Base-by-base conservation (phyloP, 2,329 filamentous ascomycete species). In the Apiospora pterosperma region DNA sequence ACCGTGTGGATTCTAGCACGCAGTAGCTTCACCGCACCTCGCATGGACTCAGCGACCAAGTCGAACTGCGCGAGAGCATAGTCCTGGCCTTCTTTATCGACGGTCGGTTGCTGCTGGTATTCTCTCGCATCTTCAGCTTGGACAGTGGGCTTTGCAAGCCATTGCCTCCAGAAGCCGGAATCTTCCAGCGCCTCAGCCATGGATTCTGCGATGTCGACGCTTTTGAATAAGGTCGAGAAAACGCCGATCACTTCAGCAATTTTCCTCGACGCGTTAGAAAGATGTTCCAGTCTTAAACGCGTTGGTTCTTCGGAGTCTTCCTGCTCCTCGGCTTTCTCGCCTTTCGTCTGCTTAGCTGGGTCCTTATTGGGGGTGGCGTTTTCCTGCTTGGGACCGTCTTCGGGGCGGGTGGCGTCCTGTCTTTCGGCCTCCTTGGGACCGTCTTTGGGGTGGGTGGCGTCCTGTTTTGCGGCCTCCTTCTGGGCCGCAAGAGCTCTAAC, bases 211-310 rank as follows among this genome's bases (percentile, higher is more conserved):
- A 67, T 14, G 25, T 64, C 64, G 31, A 64, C 60, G n/a, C 64
- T 65, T 44, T 67, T 67, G 42, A 64, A 67, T 0, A 67, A 44
- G 6, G 61, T 66, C 8, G 62, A 55, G 14, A 67, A 65, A 23
- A 64, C 21, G 14, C 62, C 59, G 12, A 67, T 65, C 6, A 63
- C 63, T 23, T 19, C 39, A 1, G 66, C 62, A 21, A 67, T 64
- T 2, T 63, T 41, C 25, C 55, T 59, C 11, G 62, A 65, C 0
- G 63, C 52, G n/a, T 41, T 14, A 25, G 48, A 55, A 31, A 55
- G 28, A 4, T 3, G 1, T 7, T 31, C 16, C 25, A 55, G n/a
- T n/a, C n/a, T n/a, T n/a, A n/a, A n/a, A n/a, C n/a, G n/a, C n/a
- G n/a, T n/a, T n/a, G n/a, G n/a, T n/a, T 28, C 16, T 55, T 28